Base-by-base conservation (phyloP, 768 basidiomycete genomes). In the Hemileccinum impolitum region DNA sequence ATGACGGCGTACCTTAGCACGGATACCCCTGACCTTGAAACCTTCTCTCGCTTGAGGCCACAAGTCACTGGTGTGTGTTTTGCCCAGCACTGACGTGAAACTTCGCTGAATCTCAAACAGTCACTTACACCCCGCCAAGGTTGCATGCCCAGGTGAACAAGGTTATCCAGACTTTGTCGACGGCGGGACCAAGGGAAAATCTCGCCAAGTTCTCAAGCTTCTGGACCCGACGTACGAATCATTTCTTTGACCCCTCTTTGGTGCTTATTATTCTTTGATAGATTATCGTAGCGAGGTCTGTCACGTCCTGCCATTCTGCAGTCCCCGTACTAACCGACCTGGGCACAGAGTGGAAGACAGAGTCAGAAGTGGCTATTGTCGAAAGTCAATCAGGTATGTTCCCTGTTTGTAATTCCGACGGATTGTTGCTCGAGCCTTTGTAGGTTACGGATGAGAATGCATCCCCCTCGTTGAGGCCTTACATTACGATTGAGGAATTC, bases 301-400 rank as follows among this genome's bases (percentile, higher is more conserved):
- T 53, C 39, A 4, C 3, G 37, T 59, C 41, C 3, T 34, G 2
- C 7, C 3, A 19, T 57, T 44, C 39, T 9, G 30, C 47, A 47
- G 26, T 41, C 11, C 40, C 38, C 30, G 19, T 54, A 66, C 52
- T 50, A 48, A 57, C 47, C 35, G 35, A 55, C 38, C 39, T 18
- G 35, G 15, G 26, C 43, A 13, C 51, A 91, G 87, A 85, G 81
- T 17, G 90, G 90, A 28, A 80, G 61, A 60, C 66, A 89, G 66
- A 89, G 87, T 58, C 90, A 92, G 64, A 63, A 75, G 48, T 93
- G 90, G 91, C 74, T 93, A 40, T 67, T 84, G 55, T 71, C 75
- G 39, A 86, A 73, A 66, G 83, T 93, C 53, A 54, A 67, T 15
- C 72, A 91, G 76, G 90, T 84, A 59, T 42, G 53, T 13, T 36